Conservation (phyloP, 768 basidiomycete species). For the Boletus reticuloceps region DNA sequence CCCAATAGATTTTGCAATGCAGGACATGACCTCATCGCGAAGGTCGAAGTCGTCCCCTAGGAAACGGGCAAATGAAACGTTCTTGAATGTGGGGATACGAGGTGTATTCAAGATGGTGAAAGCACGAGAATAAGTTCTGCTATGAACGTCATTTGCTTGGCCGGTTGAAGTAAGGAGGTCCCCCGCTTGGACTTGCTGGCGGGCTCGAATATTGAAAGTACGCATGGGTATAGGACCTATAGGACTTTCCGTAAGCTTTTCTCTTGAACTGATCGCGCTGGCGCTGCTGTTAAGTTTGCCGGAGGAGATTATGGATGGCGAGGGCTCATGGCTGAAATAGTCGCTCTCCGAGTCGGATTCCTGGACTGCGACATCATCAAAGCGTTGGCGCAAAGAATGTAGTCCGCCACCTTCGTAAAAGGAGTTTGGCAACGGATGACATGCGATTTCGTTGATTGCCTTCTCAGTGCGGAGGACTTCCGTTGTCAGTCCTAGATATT, state of each 20-base stretch:
- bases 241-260: conserved; percentile 25
- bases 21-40: conserved; percentile 95
- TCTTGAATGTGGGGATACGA: conserved; percentile 33
- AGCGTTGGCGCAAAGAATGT: conserved; percentile 86
- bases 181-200: conserved; percentile 69
- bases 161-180: conserved; percentile 66
- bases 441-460: conserved; percentile 95
- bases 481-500: conserved; percentile 90
- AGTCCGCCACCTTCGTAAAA: conserved; percentile 95
- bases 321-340: conserved; percentile 44
- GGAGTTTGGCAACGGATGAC: conserved; percentile 85
- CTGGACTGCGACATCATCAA: conserved; percentile 54
- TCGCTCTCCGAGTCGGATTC: conserved; percentile 52
- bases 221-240: conserved; percentile 12
- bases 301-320: conserved; percentile 19
- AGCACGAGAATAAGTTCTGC: conserved; percentile 45
- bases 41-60: conserved; percentile 82
- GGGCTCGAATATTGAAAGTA: conserved; percentile 29
- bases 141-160: conserved; percentile 44
- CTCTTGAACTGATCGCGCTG: conserved; percentile 19
- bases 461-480: conserved; percentile 97
- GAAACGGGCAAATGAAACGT: conserved; percentile 20
- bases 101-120: conserved; percentile 54
- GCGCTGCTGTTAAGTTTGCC: conserved; percentile 16
- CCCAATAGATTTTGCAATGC: conserved; percentile 96